Base-by-base conservation (phyloP, 306 rosid species). In the Carpinus viminea region DNA sequence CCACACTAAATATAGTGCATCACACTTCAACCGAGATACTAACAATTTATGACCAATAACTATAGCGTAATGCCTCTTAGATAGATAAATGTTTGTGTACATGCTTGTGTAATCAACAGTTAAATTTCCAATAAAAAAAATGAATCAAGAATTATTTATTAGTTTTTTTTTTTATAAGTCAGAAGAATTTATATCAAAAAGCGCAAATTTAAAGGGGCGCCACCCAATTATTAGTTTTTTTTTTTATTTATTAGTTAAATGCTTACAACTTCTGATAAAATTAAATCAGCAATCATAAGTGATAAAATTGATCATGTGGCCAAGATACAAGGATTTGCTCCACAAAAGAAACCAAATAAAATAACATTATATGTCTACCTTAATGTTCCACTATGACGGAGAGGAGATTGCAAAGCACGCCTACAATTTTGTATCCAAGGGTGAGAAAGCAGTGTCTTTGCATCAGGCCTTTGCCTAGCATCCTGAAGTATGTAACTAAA, bases 401-500 rank as follows among this genome's bases (percentile, higher is more conserved):
- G 97, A 81, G 99, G 89, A 76, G 98, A 91, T 82, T 91, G 98
- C 89, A 95, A 86, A 48, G 53, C 96, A 55, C 93, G 98, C 80
- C 93, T 86, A 82, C 88, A 87, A 74, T 95, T 95, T 74, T 80
- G 94, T 70, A 95, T 90, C 99, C 98, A 95, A 59, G 99, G 98
- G 85, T 95, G 97, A 84, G 97, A 93, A 81, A 95, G 88, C 84
- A 95, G 84, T 59, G 98, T 86, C 80, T 95, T 95, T 38, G 99
- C 99, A 88, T 95, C 99, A 75, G 99, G 98, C 74, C 99, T 92
- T 81, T 95, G 98, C 89, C 99, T 91, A 79, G 98, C 94, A 89
- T 95, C 99, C 99, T 95, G 90, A 77, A 73, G 84, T 61, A 77
- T 45, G 85, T 55, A 89, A 83, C 70, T 83, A 77, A 76, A 45